phyloP scores from a whole-genome alignment of 169 alveolate genomes.

The Blepharisma undulans region DNA sequence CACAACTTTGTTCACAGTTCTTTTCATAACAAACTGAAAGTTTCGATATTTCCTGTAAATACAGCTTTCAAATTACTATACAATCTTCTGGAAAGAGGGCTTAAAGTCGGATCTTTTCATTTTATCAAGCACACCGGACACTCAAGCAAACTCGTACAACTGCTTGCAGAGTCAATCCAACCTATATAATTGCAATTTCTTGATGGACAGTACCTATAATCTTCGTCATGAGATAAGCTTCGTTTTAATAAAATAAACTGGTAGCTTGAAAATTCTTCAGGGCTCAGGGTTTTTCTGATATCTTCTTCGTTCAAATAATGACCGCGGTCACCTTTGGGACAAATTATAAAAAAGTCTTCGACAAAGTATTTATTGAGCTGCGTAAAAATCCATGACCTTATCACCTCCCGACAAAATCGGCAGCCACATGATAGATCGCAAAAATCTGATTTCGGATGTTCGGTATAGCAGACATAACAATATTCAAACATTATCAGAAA shows the following conservation, averaged over 20 bases:
- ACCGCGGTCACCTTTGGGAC: background rate
- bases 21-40: background rate
- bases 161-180: background rate
- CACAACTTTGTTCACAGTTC: conserved; percentile 7
- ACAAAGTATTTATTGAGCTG: background rate
- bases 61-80: background rate
- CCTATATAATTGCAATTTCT: conserved; percentile 2
- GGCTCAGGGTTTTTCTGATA: background rate
- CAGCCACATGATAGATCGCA: conserved; percentile 9
- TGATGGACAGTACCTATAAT: background rate
- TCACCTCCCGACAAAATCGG: background rate
- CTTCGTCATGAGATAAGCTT: background rate
- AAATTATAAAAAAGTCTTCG: background rate
- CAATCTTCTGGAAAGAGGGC: background rate
- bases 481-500: background rate
- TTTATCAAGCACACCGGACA: background rate
- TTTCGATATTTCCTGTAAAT: background rate
- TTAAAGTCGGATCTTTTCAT: conserved; percentile 17
- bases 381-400: background rate
- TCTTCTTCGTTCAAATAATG: conserved; percentile 1
- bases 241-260: background rate
- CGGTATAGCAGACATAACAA: background rate
- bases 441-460: background rate
- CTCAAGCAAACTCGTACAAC: background rate
- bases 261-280: background rate